A percentile compares a stretch with the other conserved stretches of the same genome.
Evolutionary conservation across 129 eudicot genomes (phyloP).

Genomic region (Chrysanthemum seticuspe): DNA sequence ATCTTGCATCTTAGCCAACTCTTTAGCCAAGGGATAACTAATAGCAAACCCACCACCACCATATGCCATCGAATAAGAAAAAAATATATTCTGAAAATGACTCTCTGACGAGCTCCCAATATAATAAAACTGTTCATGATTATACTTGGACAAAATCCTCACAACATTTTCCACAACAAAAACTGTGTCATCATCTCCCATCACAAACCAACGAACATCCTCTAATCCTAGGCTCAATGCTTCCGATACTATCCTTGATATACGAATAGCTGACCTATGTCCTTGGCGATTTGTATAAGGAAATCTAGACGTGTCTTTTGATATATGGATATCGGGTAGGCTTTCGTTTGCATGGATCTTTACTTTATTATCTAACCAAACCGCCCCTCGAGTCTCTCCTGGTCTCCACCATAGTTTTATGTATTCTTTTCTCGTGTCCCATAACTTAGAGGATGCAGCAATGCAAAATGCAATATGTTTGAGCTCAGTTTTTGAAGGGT

Average conservation of each 20-base stretch:
- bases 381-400: constrained; percentile 56
- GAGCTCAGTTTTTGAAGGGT: constrained; percentile 19
- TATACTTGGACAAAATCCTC: constrained; percentile 56
- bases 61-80: constrained; percentile 77
- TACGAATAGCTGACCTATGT: constrained; percentile 56
- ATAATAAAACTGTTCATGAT: constrained; percentile 67
- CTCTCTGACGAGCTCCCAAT: constrained; percentile 78
- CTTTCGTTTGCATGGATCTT: constrained; percentile 28
- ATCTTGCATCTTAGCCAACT: constrained; percentile 76
- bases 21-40: constrained; percentile 68
- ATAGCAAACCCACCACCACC: constrained; percentile 93
- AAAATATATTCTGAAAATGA: constrained; percentile 71
- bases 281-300: constrained; percentile 60
- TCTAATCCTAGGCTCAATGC: constrained; percentile 54
- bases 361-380: constrained; percentile 61
- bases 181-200: constrained; percentile 92
- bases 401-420: constrained; percentile 80
- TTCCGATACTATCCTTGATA: constrained; percentile 78
- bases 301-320: constrained; percentile 51
- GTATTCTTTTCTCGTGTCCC: constrained; percentile 71
- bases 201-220: constrained; percentile 82
- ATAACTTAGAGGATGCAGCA: constrained; percentile 65
- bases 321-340: constrained; percentile 54
- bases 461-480: constrained; percentile 71
- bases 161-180: constrained; percentile 65